phyloP scores from a whole-genome alignment of 2,329 filamentous ascomycete genomes.

The Nothophoma quercina region DNA sequence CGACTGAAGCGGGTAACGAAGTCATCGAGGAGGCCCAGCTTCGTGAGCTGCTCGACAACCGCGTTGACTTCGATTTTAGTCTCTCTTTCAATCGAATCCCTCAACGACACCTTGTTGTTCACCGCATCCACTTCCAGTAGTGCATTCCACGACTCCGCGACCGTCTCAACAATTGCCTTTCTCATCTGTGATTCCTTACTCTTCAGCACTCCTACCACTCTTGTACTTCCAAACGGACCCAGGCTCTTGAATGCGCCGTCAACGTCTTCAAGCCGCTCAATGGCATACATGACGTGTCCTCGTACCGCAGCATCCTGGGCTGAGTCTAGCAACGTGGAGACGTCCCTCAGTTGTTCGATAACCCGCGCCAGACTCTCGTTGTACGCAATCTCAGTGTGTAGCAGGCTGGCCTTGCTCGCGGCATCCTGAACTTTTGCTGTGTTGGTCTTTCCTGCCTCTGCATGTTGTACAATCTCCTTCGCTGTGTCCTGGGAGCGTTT shows the following conservation, averaged over 20 bases:
- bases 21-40: conserved; percentile 56
- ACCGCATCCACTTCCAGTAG: conserved; percentile 70
- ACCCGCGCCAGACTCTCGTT: conserved; percentile 61
- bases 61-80: conserved; percentile 41
- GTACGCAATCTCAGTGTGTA: conserved; percentile 67
- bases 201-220: conserved; percentile 70
- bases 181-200: conserved; percentile 71
- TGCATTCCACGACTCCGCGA: conserved; percentile 74
- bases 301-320: conserved; percentile 56
- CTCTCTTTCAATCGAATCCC: conserved; percentile 53
- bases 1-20: conserved; percentile 67
- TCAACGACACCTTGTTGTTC: conserved; percentile 64
- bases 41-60: conserved; percentile 46
- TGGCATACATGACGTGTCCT: conserved; percentile 55
- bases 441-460: conserved; percentile 72
- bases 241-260: conserved; percentile 66
- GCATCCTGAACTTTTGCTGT: conserved; percentile 70
- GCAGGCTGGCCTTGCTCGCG: conserved; percentile 61
- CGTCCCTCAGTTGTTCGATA: conserved; percentile 60
- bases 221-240: conserved; percentile 67
- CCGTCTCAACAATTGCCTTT: conserved; percentile 68
- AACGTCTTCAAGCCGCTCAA: conserved; percentile 58
- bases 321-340: conserved; percentile 58
- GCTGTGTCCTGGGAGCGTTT: conserved; percentile 80
- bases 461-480: conserved; percentile 79